Base-by-base conservation (phyloP, 371 early-diverging fungal genomes). In the Mortierella polycephala region DNA sequence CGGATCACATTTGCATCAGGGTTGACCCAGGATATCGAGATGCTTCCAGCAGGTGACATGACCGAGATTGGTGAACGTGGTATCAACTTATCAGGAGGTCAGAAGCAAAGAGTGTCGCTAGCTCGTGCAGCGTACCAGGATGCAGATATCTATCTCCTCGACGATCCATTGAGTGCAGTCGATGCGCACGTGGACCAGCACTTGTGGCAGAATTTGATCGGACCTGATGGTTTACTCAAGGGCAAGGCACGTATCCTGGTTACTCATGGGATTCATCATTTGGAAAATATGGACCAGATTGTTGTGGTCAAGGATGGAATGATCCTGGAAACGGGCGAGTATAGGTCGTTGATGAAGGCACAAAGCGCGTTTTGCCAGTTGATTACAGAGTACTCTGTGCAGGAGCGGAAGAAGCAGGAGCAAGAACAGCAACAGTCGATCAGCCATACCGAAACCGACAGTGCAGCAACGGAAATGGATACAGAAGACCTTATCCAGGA, bases 61-160 rank as follows among this genome's bases (percentile, higher is more conserved):
- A 90, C 90, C 1, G 92, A 92, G 73, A 93, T 94, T 67, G 94
- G 94, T 11, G 94, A 93, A 62, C 80, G 90, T 85, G 79, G 92
- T 79, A 70, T 88, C 87, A 71, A 83, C 64, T 46, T 83, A 64
- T 81, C 94, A 85, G 60, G 93, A 89, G 61, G 96, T 84, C 90
- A 89, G 61, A 87, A 86, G 63, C 89, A 88, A 57, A 70, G 91
- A 1, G 79, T 91, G 13, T 71, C 86, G 5, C 68, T 91, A 9
- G 89, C 91, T 9, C 75, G 92, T 53, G 90, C 89, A 53, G 88
- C 90, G 0, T 92, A 93, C 58, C 75, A 75, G 71, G 75, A 85
- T 47, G 88, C 92, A 12, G 94, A 94, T 64, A 84, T 95, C 13
- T 89, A 91, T 64, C 76, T 93, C 21, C 56, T 90, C 40, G 93